These are phyloP conservation scores for Bruguiera sexangula DNA, from an alignment of 345 rosid species.

Conservation along the genomic window DNA sequence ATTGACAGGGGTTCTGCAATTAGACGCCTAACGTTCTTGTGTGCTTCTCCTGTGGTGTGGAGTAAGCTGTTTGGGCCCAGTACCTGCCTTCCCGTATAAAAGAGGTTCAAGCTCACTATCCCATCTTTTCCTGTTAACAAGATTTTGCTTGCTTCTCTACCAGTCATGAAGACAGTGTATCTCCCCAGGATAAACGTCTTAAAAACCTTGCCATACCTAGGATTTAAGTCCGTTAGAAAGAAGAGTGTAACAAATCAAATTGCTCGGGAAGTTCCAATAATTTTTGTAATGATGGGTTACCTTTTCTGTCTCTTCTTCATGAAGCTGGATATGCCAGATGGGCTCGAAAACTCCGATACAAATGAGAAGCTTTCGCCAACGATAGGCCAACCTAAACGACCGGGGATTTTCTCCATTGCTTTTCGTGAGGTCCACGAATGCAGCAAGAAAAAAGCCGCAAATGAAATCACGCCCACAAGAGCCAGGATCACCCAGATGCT, in stretches of 20 bases:
- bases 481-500: conserved; percentile 27
- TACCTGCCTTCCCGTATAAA: conserved; percentile 61
- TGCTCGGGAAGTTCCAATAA: not conserved
- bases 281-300: conserved; percentile 22
- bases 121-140: conserved; percentile 70
- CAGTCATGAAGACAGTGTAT: conserved; percentile 53
- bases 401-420: conserved; percentile 55
- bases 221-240: not conserved
- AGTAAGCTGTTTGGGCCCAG: conserved; percentile 62
- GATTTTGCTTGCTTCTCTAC: conserved; percentile 66
- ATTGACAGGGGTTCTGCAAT: conserved; percentile 58
- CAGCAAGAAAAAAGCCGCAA: conserved; percentile 25
- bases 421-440: conserved; percentile 42
- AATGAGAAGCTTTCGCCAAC: conserved; percentile 61
- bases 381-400: conserved; percentile 59
- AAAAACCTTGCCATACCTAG: conserved; percentile 66
- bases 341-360: conserved; percentile 49
- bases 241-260: not conserved
- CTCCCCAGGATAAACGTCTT: conserved; percentile 55
- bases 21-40: conserved; percentile 52
- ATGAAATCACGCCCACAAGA: conserved; percentile 24
- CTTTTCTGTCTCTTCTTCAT: conserved; percentile 53
- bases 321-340: conserved; percentile 56
- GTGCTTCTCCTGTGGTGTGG: conserved; percentile 54
- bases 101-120: conserved; percentile 65